Percentiles rank a stretch among this genome's conserved stretches.
Evolutionary conservation across 2,329 filamentous ascomycete genomes (phyloP).

Genomic region (Fusarium sp.): DNA sequence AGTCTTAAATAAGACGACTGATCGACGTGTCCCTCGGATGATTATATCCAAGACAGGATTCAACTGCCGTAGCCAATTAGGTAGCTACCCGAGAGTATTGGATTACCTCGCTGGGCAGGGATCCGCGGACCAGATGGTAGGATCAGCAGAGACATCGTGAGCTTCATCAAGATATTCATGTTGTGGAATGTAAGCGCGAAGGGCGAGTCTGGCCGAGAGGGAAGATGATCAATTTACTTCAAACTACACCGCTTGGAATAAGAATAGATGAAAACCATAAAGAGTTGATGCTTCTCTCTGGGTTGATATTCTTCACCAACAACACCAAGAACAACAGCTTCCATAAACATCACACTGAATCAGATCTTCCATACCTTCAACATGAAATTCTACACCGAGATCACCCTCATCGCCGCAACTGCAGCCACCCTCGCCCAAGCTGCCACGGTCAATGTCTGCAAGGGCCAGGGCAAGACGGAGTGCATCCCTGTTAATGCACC

Average conservation of each 20-base stretch:
- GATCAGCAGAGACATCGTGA: background rate
- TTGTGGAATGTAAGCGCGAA: conserved; percentile 1
- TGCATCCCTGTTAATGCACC: background rate
- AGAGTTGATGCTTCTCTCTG: background rate
- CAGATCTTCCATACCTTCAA: background rate
- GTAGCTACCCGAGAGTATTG: no score
- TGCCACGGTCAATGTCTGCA: conserved; percentile 9
- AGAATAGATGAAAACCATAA: background rate
- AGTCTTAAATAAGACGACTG: background rate
- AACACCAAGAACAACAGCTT: background rate
- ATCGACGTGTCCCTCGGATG: background rate
- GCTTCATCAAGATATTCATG: background rate
- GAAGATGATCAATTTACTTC: background rate
- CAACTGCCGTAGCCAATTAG: background rate
- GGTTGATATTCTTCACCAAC: background rate
- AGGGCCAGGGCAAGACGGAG: background rate
- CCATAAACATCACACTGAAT: background rate
- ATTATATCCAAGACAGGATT: background rate
- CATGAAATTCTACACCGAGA: background rate
- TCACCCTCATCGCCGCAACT: background rate
- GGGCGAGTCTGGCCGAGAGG: background rate
- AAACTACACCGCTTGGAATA: background rate
- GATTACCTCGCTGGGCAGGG: background rate
- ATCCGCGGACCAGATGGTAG: background rate
- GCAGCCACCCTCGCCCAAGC: background rate